Percentiles rank a stretch among this genome's conserved stretches.
Evolutionary conservation across 139 green algal genomes (phyloP).

Genomic region (Penium margaritaceum): DNA sequence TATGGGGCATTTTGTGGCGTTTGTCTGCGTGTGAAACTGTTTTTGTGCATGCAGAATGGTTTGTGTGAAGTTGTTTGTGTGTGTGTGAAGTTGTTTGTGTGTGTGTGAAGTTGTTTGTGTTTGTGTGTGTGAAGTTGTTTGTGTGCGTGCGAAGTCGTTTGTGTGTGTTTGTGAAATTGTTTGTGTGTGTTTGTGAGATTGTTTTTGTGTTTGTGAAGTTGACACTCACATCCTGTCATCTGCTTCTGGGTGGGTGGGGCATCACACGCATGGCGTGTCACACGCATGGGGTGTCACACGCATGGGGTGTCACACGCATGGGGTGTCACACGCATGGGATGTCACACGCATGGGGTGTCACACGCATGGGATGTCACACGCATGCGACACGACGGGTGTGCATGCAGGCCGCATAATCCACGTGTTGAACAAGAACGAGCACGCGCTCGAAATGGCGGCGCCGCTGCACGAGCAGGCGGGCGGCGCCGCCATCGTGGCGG

Average conservation of each 20-base stretch:
- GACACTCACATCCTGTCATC: not conserved
- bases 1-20: too few species aligned
- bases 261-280: not conserved
- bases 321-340: not conserved
- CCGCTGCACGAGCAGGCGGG: conserved; percentile 1
- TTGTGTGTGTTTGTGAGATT: too few species aligned
- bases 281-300: not conserved
- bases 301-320: not conserved
- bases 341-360: too few species aligned
- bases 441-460: conserved; percentile 37
- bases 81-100: not conserved
- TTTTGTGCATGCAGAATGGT: too few species aligned
- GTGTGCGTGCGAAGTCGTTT: too few species aligned
- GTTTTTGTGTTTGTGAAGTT: too few species aligned
- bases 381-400: too few species aligned
- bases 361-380: too few species aligned
- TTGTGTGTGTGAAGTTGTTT: too few species aligned
- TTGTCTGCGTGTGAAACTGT: too few species aligned
- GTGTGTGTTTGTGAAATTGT: too few species aligned
- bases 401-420: conserved; percentile 30
- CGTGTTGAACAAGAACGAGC: conserved; percentile 44
- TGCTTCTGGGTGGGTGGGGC: not conserved
- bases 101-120: not conserved
- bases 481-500: too few species aligned
- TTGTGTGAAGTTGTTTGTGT: not conserved